phyloP scores from a whole-genome alignment of 2,329 filamentous ascomycete species.

The Sporothrix schenckii region DNA sequence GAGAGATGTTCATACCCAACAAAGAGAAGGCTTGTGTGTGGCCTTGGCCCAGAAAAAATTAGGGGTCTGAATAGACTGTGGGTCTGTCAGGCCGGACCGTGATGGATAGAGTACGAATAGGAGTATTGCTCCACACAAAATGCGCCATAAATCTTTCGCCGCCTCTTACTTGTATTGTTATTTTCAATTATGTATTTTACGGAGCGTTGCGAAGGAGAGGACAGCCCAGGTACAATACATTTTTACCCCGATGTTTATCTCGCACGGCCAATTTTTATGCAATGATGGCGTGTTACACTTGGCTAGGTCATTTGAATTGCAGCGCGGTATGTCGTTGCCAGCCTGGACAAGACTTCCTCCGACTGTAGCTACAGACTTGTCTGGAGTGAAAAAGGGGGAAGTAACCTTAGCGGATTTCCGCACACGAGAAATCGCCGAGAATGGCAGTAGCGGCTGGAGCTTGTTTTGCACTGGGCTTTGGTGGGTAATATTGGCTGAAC shows the following conservation, averaged over 20 bases:
- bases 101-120: not conserved
- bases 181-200: not conserved
- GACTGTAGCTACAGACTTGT: not conserved
- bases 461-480: not conserved
- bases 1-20: conserved; percentile 16
- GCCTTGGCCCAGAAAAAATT: conserved; percentile 17
- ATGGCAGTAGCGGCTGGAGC: not conserved
- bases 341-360: not conserved
- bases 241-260: too few relatives aligned
- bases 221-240: too few relatives aligned
- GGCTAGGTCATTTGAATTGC: too few relatives aligned
- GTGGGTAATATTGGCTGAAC: too few relatives aligned
- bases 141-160: not conserved
- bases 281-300: too few relatives aligned
- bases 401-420: not conserved
- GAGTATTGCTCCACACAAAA: conserved; percentile 3
- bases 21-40: not conserved
- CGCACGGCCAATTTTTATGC: too few relatives aligned
- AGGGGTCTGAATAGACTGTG: conserved; percentile 13
- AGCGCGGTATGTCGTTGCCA: too few relatives aligned
- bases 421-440: conserved; percentile 8
- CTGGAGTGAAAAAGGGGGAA: not conserved
- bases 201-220: too few relatives aligned
- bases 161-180: not conserved
- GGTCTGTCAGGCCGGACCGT: not conserved